Conservation (phyloP, 208 protist species). For the Lotmaria passim region DNA sequence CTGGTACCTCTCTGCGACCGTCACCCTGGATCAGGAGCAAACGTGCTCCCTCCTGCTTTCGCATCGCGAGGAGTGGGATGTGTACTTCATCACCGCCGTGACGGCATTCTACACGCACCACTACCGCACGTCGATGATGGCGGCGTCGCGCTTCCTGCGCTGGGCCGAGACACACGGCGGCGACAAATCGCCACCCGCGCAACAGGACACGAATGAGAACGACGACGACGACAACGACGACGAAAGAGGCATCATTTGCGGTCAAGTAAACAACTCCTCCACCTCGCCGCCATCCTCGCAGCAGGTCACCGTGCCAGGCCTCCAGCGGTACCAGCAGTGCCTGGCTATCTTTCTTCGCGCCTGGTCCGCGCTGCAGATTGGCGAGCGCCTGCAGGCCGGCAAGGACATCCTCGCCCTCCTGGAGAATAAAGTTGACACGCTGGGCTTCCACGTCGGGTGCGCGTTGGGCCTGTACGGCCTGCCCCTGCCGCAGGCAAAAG, state of each 20-base stretch:
- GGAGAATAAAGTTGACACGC: constrained; percentile 23
- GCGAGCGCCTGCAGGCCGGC: constrained; percentile 57
- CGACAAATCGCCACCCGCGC: no score
- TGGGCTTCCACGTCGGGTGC: constrained; percentile 48
- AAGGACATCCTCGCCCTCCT: constrained; percentile 58
- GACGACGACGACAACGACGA: no score
- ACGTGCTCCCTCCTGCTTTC: constrained; percentile 53
- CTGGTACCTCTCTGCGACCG: constrained; percentile 13
- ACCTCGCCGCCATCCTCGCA: not conserved
- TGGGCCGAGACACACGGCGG: not conserved
- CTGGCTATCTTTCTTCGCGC: constrained; percentile 58
- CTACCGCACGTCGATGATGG: constrained; percentile 68
- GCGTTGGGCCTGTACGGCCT: constrained; percentile 61
- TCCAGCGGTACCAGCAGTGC: constrained; percentile 23
- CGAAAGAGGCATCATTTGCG: no score
- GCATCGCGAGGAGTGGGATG: constrained; percentile 55
- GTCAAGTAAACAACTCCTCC: no score
- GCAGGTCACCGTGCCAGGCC: constrained; percentile 15
- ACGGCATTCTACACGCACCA: constrained; percentile 54
- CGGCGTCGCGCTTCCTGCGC: constrained; percentile 44
- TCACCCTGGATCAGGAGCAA: constrained; percentile 34
- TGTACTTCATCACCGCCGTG: constrained; percentile 63
- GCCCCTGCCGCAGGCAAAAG: constrained; percentile 47
- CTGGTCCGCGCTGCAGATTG: constrained; percentile 55
- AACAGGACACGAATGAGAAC: no score